Evolutionary conservation across 1,284 basidiomycete species (phyloP).

Genomic region (Pholiota adiposa): DNA sequence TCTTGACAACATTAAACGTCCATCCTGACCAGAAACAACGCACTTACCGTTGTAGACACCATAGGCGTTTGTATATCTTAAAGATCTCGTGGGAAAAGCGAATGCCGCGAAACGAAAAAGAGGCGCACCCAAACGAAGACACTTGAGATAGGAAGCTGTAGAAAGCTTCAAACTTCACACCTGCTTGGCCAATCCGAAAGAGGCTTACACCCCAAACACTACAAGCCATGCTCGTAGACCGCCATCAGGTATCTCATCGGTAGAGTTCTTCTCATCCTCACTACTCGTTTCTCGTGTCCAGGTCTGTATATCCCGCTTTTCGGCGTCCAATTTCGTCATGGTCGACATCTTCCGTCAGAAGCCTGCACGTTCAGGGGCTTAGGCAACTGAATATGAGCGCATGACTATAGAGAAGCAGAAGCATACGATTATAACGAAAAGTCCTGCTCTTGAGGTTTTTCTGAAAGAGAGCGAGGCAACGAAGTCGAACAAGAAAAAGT

Average conservation of each 20-base stretch:
- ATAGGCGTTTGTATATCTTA: slow-evolving; percentile 43
- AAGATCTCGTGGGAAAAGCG: not conserved
- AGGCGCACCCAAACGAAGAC: slow-evolving; percentile 39
- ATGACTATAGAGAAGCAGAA: no score
- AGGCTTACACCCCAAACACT: slow-evolving; percentile 39
- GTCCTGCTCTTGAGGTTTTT: not conserved
- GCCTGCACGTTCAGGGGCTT: not conserved
- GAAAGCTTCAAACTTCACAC: not conserved
- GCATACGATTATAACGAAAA: not conserved
- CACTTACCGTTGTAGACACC: slow-evolving; percentile 43
- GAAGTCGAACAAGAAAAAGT: not conserved
- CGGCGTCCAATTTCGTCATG: not conserved
- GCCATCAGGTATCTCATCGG: slow-evolving; percentile 35
- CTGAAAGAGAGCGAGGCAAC: not conserved
- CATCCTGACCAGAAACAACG: not conserved
- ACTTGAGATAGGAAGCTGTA: slow-evolving; percentile 40
- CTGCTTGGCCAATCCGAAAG: not conserved
- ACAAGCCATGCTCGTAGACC: slow-evolving; percentile 40
- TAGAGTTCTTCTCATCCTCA: not conserved
- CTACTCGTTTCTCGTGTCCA: slow-evolving; percentile 2
- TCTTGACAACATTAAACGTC: slow-evolving; percentile 24
- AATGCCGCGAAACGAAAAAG: not conserved
- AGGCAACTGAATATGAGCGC: not conserved
- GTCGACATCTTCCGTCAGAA: not conserved
- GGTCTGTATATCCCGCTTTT: slow-evolving; percentile 8